phyloP scores from a whole-genome alignment of 805 yeast species.

The Starmerella vaccinii region DNA sequence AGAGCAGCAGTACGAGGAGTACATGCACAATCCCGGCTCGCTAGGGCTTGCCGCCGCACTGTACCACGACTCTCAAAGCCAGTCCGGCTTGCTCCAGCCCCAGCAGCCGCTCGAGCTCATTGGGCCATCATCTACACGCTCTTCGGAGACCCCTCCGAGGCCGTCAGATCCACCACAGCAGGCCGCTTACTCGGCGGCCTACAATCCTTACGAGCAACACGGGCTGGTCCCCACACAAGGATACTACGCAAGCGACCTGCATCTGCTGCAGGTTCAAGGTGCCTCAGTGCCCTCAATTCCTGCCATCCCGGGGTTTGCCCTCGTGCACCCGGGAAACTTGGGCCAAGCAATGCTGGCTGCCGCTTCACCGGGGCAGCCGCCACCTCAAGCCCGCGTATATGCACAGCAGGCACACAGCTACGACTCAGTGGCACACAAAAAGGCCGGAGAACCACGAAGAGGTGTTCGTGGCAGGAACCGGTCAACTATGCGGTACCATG shows the following conservation, averaged over 20 bases:
- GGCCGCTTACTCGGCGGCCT: neutral
- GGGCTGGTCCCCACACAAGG: constrained; percentile 2
- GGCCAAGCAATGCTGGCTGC: neutral
- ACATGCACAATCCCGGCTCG: neutral
- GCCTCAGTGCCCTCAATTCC: neutral
- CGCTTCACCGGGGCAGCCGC: neutral
- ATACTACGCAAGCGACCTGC: neutral
- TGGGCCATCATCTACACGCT: neutral
- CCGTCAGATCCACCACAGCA: neutral
- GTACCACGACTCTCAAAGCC: neutral
- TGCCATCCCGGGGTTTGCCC: neutral
- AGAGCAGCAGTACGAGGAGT: constrained; percentile 6
- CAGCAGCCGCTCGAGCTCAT: neutral
- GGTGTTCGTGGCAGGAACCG: neutral
- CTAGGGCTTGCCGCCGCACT: constrained; percentile 4
- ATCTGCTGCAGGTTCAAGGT: neutral
- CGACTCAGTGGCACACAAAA: neutral
- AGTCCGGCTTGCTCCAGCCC: neutral
- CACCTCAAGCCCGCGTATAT: neutral
- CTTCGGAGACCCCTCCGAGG: neutral
- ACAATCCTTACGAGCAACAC: constrained; percentile 1
- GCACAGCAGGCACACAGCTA: neutral
- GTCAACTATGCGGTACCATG: neutral
- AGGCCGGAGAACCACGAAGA: neutral
- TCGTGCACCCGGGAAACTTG: neutral